Base-by-base conservation (phyloP, 805 yeast genomes). In the Zygoascus tannicola region DNA sequence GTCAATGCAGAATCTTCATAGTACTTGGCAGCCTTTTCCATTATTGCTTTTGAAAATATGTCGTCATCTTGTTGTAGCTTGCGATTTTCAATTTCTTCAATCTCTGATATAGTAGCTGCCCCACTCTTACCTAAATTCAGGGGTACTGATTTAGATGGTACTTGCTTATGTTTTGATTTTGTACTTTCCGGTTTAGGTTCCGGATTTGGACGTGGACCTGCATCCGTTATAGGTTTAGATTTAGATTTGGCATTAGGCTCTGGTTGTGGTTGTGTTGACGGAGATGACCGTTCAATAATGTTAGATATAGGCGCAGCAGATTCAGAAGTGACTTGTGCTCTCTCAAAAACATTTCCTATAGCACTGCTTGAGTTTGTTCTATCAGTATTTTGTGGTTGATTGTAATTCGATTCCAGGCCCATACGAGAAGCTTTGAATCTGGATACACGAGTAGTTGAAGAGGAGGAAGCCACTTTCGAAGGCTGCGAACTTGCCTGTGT, bases 1-100 rank as follows among this genome's bases (percentile, higher is more conserved):
- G 52, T 53, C 21, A 54, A 34, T 18, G 46, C 39, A 8, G 50
- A 40, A 7, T 51, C 43, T 22, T 43, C 34, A 30, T 48, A 48
- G 32, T 48, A 35, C 36, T 51, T 40, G 16, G 35, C 22, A 4
- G 57, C 57, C 14, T 37, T 44, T 15, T 50, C 49, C 23, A 45
- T 44, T 5, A 52, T 23, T 4, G 51, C 55, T 15, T 22, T 15
- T 4, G 42, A 23, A 3, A 8, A 12, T 23, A 28, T 26, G 33
- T 35, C 41, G 26, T 32, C 32, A 15, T 18, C 12, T 8, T 39
- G 14, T n/a, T 37, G 16, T n/a, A 23, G 32, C 16, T 22, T 21
- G 15, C 35, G 15, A 14, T 18, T 15, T 18, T 18, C 20, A 10
- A 21, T 32, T 16, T 16, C 10, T 7, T 16, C 35, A 20, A 30